Conservation (phyloP, 345 rosid genomes). For the Firmiana major region DNA sequence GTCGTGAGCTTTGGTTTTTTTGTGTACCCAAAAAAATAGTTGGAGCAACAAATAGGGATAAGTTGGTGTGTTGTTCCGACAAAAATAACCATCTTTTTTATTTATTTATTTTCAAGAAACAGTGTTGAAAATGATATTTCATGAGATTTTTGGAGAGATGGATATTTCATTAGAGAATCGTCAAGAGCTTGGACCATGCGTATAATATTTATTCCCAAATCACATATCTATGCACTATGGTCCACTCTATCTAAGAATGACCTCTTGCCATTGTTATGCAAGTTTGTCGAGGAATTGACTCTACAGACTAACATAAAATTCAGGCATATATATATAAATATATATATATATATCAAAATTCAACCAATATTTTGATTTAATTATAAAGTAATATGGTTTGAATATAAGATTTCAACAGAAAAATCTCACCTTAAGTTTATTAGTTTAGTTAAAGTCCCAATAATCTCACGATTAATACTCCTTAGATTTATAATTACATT, state of each 20-base stretch:
- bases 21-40: too few species aligned
- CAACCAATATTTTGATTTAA: background rate
- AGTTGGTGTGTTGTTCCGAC: background rate
- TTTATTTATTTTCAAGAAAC: background rate
- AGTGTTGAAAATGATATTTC: background rate
- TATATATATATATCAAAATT: background rate
- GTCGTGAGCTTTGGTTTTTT: too few species aligned
- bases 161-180: background rate
- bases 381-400: too few species aligned
- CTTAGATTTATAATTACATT: too few species aligned
- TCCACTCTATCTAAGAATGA: slow-evolving; percentile 10
- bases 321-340: too few species aligned
- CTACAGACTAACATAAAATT: background rate
- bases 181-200: background rate
- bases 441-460: too few species aligned
- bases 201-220: background rate
- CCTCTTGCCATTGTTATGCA: background rate
- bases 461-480: too few species aligned
- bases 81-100: background rate
- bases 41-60: too few species aligned
- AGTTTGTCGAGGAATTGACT: slow-evolving; percentile 4
- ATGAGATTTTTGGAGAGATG: background rate
- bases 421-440: too few species aligned
- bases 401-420: too few species aligned
- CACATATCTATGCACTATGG: background rate